A percentile compares a stretch with the other conserved stretches of the same genome.
These are phyloP conservation scores for Penicillium corylophilum DNA, from an alignment of 2,329 filamentous ascomycete genomes.

Conservation along the genomic window DNA sequence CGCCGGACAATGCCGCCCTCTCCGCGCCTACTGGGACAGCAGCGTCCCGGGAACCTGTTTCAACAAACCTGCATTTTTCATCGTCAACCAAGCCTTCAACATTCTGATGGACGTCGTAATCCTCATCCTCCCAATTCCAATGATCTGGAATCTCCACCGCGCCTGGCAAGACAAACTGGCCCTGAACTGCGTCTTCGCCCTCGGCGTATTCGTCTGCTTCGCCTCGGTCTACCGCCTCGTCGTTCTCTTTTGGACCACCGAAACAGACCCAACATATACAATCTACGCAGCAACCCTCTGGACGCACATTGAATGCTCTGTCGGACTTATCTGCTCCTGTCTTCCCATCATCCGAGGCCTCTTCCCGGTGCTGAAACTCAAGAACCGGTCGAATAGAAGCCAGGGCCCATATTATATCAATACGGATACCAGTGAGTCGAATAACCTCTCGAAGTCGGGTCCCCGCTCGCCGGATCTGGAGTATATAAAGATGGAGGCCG, in stretches of 20 bases:
- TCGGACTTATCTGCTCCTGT: conserved; percentile 37
- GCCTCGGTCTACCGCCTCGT: conserved; percentile 39
- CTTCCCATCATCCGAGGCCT: conserved; percentile 37
- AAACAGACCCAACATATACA: conserved; percentile 32
- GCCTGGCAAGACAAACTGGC: conserved; percentile 38
- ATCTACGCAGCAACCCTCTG: conserved; percentile 36
- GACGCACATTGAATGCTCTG: conserved; percentile 37
- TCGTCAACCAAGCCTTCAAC: conserved; percentile 36
- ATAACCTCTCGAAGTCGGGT: conserved; percentile 24
- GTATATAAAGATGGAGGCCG: conserved; percentile 31
- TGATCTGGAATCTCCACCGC: conserved; percentile 36
- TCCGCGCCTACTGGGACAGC: conserved; percentile 32
- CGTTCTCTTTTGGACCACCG: conserved; percentile 34
- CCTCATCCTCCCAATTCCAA: conserved; percentile 31
- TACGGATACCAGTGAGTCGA: conserved; percentile 25
- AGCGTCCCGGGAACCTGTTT: conserved; percentile 28
- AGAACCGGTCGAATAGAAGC: conserved; percentile 21
- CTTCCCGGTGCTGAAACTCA: conserved; percentile 29
- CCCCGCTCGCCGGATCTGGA: conserved; percentile 27
- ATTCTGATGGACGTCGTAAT: conserved; percentile 36
- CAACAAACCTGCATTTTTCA: conserved; percentile 29
- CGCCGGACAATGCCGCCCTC: conserved; percentile 32
- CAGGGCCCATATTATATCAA: conserved; percentile 26
- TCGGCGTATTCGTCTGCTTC: conserved; percentile 36
- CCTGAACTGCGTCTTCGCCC: conserved; percentile 32